Evolutionary conservation across 2,329 filamentous ascomycete species (phyloP), one percentile per base, ranked within the genome.

Genomic region (Fusarium oligoseptatum): DNA sequence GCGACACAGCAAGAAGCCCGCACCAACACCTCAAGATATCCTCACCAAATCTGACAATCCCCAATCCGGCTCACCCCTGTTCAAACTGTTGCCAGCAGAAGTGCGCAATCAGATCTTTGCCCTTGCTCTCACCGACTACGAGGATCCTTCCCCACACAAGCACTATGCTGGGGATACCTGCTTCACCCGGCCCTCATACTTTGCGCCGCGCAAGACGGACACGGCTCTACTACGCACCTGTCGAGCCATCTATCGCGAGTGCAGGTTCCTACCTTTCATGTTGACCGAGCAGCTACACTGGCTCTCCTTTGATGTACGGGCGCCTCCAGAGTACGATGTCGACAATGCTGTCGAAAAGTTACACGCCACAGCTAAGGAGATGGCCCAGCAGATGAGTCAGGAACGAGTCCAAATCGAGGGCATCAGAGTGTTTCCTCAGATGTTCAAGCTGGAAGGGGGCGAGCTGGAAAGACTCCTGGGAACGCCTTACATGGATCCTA

Each of bases 91-190:
- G 0, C 88, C 88, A 0, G 83, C 83, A 17, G 88, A 90, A 76
- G 73, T 90, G 15, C 85, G 88, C 64, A 81, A 82, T 68, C 75
- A 80, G 2, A 87, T 90, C 58, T 90, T 88, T 75, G 67, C 79
- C 11, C 80, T 79, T 52, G 83, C 79, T 0, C 77, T 88, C 4
- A 78, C 82, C 7, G 83, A 84, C 34, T 83, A 81, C 36, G 80
- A 83, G 11, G 84, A 85, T 45, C 74, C 79, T 6, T 65, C 71
- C 2, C 75, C 77, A 0, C 62, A 71, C 1, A 64, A 60, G 1
- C 72, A 69, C 1, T 85, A 84, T 76, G 60, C 27, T 1, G 50
- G 66, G 8, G 64, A 78, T 3, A 82, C 84, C 5, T 84, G 80
- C 73, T 87, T 83, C 73, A 77, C 78, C 10, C 80, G 86, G 3